Percentiles rank a stretch among this genome's conserved stretches.
phyloP scores from a whole-genome alignment of 306 rosid genomes.

The Medicago truncatula region MtrunA17r5.0-ANR NC_053045.1:25731001-25731500 shows the following conservation, averaged over 20 bases:
- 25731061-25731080: constrained; percentile 40
- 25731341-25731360: constrained; percentile 43
- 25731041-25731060: constrained; percentile 56
- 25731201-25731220: constrained; percentile 41
- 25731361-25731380: constrained; percentile 48
- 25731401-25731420: constrained; percentile 63
- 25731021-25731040: constrained; percentile 51
- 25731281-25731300: constrained; percentile 60
- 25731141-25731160: constrained; percentile 55
- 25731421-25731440: constrained; percentile 43
- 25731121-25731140: constrained; percentile 26
- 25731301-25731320: constrained; percentile 58
- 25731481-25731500: constrained; percentile 18
- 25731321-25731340: constrained; percentile 41
- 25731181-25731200: constrained; percentile 52
- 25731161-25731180: constrained; percentile 50
- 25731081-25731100: constrained; percentile 34
- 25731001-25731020: constrained; percentile 48
- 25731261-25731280: constrained; percentile 58
- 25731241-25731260: constrained; percentile 44
- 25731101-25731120: constrained; percentile 44
- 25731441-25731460: constrained; percentile 34
- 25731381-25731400: constrained; percentile 54
- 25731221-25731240: constrained; percentile 37
- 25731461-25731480: constrained; percentile 49